These are phyloP conservation scores for Cnidoscolus chayamansa DNA, from an alignment of 441 rosid species.

Conservation along the genomic window DNA sequence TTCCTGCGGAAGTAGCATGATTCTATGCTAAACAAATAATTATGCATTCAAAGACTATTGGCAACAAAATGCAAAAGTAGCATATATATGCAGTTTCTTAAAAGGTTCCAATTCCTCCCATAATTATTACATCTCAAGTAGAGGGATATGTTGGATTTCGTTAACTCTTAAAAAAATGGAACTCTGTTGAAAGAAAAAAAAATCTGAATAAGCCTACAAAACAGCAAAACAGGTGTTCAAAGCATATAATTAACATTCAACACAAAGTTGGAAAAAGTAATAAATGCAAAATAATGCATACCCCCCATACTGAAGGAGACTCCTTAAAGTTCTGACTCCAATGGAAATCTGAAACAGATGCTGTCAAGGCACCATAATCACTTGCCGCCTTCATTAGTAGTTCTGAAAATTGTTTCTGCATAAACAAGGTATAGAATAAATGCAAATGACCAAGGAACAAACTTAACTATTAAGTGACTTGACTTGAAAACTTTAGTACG, in stretches of 20 bases:
- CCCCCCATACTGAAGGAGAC: constrained; percentile 98
- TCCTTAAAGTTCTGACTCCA: constrained; percentile 98
- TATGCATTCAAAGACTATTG: constrained; percentile 5
- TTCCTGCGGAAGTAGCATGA: not conserved
- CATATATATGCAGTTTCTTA: not conserved
- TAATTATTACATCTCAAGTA: not conserved
- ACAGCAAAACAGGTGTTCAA: not conserved
- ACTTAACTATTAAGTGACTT: not conserved
- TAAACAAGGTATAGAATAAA: constrained; percentile 3
- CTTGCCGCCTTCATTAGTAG: constrained; percentile 94
- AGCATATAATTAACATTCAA: not conserved
- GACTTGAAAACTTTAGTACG: not conserved
- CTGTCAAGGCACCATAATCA: constrained; percentile 91
- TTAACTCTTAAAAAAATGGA: not conserved
- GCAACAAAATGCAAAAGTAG: not conserved
- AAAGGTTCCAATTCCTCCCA: not conserved
- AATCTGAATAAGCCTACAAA: not conserved
- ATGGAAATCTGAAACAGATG: constrained; percentile 83
- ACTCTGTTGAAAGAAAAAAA: not conserved
- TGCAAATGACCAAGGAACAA: not conserved
- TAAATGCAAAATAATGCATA: constrained; percentile 31
- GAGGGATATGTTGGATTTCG: constrained; percentile 1
- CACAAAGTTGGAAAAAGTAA: not conserved
- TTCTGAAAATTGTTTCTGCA: constrained; percentile 95
- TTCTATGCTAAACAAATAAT: not conserved